These are phyloP conservation scores for Claviceps citrina DNA, from an alignment of 2,329 filamentous ascomycete genomes.

Conservation along the genomic window DNA sequence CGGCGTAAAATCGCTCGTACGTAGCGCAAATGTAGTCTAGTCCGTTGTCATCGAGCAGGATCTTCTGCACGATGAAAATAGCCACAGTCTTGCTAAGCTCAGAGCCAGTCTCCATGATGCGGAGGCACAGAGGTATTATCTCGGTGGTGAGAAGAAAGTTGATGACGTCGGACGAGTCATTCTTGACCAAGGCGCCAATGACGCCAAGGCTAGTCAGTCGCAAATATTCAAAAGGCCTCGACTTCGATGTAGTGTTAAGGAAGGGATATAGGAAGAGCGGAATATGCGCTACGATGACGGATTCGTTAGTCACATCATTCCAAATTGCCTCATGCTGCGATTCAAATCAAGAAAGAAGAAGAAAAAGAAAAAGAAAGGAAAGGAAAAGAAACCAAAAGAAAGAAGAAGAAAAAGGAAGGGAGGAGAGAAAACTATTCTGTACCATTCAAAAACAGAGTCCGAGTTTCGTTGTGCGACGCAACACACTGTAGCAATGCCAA, in stretches of 20 bases:
- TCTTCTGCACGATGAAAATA: conserved; percentile 99
- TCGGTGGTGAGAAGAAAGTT: conserved; percentile 97
- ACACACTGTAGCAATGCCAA: conserved; percentile 92
- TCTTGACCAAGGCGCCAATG: conserved; percentile 94
- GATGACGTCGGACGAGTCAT: conserved; percentile 95
- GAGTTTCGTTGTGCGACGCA: conserved; percentile 90
- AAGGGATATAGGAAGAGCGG: conserved; percentile 96
- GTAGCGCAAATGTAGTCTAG: conserved; percentile 97
- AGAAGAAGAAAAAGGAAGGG: neutral
- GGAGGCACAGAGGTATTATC: conserved; percentile 91
- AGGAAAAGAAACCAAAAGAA: too few species aligned
- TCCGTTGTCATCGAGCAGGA: conserved; percentile 87
- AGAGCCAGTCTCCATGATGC: conserved; percentile 98
- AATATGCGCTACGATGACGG: conserved; percentile 58
- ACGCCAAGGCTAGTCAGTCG: conserved; percentile 90
- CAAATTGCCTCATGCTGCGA: neutral
- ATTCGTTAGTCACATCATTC: conserved; percentile 4
- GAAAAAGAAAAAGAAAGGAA: too few species aligned
- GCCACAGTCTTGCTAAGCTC: conserved; percentile 97
- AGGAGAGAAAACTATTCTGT: conserved; percentile 13
- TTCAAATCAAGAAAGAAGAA: too few species aligned
- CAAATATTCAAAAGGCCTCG: conserved; percentile 90
- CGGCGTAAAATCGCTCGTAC: conserved; percentile 95
- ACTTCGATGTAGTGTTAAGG: conserved; percentile 96
- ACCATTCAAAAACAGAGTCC: conserved; percentile 89